These are phyloP conservation scores for Celoporthe dispersa DNA, from an alignment of 2,329 filamentous ascomycete genomes.

Conservation along the genomic window DNA sequence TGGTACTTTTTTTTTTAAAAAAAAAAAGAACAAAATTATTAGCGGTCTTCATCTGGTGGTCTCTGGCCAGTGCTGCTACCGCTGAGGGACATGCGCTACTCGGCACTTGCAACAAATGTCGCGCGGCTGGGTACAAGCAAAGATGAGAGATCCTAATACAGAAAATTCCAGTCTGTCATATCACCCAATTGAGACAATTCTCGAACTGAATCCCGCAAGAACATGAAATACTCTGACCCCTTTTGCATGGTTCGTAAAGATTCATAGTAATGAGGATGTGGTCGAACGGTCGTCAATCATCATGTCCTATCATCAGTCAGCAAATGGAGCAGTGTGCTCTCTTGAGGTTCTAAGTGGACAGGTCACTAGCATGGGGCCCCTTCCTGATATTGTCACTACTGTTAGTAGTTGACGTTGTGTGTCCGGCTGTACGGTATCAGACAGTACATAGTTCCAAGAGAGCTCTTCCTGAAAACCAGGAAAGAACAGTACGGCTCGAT, in stretches of 20 bases:
- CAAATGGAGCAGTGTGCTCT: neutral
- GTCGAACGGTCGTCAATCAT: neutral
- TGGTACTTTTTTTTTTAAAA: too few relatives aligned
- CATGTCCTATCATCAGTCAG: constrained; percentile 1
- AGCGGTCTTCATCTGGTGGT: neutral
- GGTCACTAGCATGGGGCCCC: neutral
- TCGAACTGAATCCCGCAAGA: neutral
- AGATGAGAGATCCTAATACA: neutral
- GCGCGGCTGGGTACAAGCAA: neutral
- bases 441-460: neutral
- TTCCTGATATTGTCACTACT: neutral
- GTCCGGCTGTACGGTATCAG: neutral
- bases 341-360: neutral
- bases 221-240: too few relatives aligned
- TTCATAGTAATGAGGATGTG: neutral
- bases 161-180: neutral
- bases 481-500: neutral
- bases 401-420: neutral
- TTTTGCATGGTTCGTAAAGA: neutral
- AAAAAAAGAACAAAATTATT: too few relatives aligned
- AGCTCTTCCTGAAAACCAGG: too few relatives aligned
- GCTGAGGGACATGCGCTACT: neutral
- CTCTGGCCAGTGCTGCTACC: neutral
- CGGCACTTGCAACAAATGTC: neutral
- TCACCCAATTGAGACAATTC: neutral